phyloP scores from a whole-genome alignment of 176 grass and related monocot species.

The Bothriochloa decipiens region DNA sequence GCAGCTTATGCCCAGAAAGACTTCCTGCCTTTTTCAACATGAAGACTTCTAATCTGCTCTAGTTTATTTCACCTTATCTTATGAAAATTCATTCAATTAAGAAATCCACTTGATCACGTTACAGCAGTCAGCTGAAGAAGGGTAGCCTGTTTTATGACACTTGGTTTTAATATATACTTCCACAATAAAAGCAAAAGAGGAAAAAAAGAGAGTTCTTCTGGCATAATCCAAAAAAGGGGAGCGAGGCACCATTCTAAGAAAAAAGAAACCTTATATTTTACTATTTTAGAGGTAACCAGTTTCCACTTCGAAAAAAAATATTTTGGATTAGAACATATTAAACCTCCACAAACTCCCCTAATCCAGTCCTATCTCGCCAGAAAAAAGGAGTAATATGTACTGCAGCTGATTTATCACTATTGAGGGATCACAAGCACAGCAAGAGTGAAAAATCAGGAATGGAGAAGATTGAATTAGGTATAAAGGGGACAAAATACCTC shows the following conservation, averaged over 20 bases:
- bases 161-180: conserved; percentile 9
- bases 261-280: background rate
- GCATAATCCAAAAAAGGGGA: background rate
- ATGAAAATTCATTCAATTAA: background rate
- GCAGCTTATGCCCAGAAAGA: background rate
- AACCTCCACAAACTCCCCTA: too few species aligned
- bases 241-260: background rate
- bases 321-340: too few species aligned
- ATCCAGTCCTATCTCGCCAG: background rate
- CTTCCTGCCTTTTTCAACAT: background rate
- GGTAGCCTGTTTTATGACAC: background rate
- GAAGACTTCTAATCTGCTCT: conserved; percentile 1
- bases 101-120: background rate
- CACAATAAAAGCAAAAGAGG: background rate
- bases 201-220: background rate
- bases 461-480: background rate
- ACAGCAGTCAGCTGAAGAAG: conserved; percentile 11
- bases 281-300: background rate
- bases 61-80: conserved; percentile 5
- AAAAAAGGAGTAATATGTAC: background rate
- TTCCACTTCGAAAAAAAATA: background rate
- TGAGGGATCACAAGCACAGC: background rate
- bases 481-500: conserved; percentile 29
- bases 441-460: background rate
- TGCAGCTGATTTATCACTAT: background rate